Evolutionary conservation across 352 stramenopile species (phyloP).

Genomic region (Pythium graminicola): DNA sequence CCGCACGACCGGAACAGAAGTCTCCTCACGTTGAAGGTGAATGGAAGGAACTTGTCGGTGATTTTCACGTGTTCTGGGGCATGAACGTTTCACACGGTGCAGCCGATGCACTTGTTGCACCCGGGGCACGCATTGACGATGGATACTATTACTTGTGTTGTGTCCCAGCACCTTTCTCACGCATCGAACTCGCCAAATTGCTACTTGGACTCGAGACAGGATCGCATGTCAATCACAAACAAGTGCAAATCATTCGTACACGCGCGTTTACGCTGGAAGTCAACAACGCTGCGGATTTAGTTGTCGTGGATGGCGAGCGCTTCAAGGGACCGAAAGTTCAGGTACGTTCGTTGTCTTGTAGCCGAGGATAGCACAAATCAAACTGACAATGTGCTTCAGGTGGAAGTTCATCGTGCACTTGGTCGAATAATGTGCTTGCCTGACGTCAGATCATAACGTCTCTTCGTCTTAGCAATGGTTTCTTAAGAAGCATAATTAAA

Average conservation of each 20-base stretch:
- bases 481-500: constrained; percentile 16
- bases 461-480: background rate
- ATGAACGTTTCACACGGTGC: constrained; percentile 33
- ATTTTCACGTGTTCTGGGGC: constrained; percentile 39
- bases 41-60: constrained; percentile 27
- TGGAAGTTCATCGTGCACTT: constrained; percentile 26
- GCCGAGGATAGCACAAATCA: background rate
- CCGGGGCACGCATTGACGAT: constrained; percentile 28
- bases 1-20: constrained; percentile 15
- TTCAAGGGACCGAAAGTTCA: constrained; percentile 27
- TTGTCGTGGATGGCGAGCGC: constrained; percentile 33
- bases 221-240: constrained; percentile 19
- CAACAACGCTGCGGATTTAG: constrained; percentile 19
- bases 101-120: constrained; percentile 24
- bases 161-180: constrained; percentile 16
- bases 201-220: constrained; percentile 31
- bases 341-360: background rate
- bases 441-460: background rate
- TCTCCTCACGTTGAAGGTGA: constrained; percentile 19
- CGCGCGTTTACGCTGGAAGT: constrained; percentile 30
- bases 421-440: constrained; percentile 21
- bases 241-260: constrained; percentile 33
- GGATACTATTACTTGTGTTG: constrained; percentile 30
- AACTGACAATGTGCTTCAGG: constrained; percentile 11
- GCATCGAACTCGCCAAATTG: constrained; percentile 22